These are phyloP conservation scores for Ammopiptanthus mongolicus DNA, from an alignment of 306 rosid species.

Conservation along the genomic window DNA sequence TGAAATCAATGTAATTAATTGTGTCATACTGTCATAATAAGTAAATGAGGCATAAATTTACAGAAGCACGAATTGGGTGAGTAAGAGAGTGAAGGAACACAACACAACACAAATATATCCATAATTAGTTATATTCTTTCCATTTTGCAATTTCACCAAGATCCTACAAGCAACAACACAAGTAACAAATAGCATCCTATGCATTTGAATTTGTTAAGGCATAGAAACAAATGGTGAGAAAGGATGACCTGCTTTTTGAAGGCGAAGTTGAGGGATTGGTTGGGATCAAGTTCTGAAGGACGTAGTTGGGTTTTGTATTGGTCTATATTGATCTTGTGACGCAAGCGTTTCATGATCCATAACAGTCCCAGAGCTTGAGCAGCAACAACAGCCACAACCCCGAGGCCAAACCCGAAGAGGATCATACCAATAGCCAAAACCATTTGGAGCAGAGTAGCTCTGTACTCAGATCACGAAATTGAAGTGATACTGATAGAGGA, in stretches of 20 bases:
- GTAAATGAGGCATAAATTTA: background rate
- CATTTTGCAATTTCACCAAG: background rate
- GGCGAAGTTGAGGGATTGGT: constrained; percentile 52
- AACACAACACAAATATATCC: background rate
- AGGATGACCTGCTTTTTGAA: constrained; percentile 53
- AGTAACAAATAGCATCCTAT: background rate
- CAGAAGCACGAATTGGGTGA: background rate
- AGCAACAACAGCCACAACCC: constrained; percentile 50
- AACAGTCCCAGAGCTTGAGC: constrained; percentile 45
- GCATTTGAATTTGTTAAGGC: background rate
- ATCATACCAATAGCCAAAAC: constrained; percentile 25
- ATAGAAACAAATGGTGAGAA: too few species aligned
- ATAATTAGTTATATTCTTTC: background rate
- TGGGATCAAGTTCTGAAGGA: constrained; percentile 39
- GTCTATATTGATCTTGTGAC: constrained; percentile 26
- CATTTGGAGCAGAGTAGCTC: constrained; percentile 2
- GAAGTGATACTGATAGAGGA: background rate
- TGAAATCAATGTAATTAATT: background rate
- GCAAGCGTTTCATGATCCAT: constrained; percentile 49
- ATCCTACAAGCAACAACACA: background rate
- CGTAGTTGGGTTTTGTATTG: constrained; percentile 1
- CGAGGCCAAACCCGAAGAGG: constrained; percentile 57
- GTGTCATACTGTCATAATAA: background rate
- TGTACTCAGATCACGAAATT: background rate
- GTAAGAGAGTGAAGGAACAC: background rate